phyloP scores from a whole-genome alignment of 129 eudicot species.

The Helianthus annuus region DNA sequence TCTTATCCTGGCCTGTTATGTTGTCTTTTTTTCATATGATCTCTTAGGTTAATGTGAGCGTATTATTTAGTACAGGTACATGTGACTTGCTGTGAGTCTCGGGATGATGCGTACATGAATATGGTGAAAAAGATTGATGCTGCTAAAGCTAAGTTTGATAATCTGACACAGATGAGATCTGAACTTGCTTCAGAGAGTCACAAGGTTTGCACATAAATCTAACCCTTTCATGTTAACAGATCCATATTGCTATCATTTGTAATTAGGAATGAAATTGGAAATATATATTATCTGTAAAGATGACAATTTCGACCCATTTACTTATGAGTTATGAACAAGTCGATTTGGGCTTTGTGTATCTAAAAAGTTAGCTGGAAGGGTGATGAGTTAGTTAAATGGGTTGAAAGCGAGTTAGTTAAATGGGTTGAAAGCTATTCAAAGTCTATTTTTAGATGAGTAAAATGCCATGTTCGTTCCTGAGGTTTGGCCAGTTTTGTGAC shows the following conservation, averaged over 20 bases:
- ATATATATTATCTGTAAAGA: not conserved
- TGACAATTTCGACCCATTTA: not conserved
- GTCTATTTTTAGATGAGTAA: not conserved
- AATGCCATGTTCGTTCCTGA: too few species aligned
- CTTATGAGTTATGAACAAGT: not conserved
- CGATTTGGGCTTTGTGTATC: not conserved
- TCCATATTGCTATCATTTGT: slow-evolving; percentile 11
- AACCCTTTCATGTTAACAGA: slow-evolving; percentile 8
- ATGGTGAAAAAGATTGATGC: slow-evolving; percentile 42
- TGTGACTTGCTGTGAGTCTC: slow-evolving; percentile 30
- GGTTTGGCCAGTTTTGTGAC: too few species aligned
- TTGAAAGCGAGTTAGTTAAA: not conserved
- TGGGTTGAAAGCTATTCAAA: not conserved
- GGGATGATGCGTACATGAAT: slow-evolving; percentile 40
- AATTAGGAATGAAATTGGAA: too few species aligned
- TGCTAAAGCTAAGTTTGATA: slow-evolving; percentile 55
- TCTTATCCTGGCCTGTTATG: not conserved
- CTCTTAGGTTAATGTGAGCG: slow-evolving; percentile 3
- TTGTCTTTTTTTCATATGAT: not conserved
- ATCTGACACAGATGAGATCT: slow-evolving; percentile 39
- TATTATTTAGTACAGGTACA: not conserved
- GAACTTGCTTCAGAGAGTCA: slow-evolving; percentile 48
- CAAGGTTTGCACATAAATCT: slow-evolving; percentile 45
- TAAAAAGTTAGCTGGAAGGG: not conserved
- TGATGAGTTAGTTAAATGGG: not conserved